Evolutionary conservation across 306 rosid genomes (phyloP).

Genomic region (Herpetospermum pedunculosum): DNA sequence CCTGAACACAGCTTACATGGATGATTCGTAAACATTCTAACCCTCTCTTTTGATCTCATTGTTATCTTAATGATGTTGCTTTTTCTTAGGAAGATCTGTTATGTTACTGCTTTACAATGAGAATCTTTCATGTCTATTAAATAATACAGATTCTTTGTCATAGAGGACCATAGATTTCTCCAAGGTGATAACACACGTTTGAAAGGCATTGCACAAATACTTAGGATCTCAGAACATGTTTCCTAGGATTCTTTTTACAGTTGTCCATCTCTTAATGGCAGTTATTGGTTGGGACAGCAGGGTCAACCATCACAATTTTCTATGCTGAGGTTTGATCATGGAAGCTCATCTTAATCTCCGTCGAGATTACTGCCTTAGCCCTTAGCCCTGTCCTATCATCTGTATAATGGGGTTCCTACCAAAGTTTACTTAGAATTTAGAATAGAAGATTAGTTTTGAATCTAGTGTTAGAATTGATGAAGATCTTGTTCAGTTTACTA

Average conservation of each 20-base stretch:
- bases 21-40: not conserved
- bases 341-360: too few species aligned
- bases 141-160: not conserved
- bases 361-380: too few species aligned
- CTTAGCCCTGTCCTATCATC: too few species aligned
- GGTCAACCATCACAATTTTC: not conserved
- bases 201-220: not conserved
- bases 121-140: not conserved
- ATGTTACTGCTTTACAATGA: not conserved
- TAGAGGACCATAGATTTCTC: slow-evolving; percentile 7
- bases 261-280: slow-evolving; percentile 6
- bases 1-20: not conserved
- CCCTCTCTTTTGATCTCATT: not conserved
- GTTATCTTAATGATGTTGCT: not conserved
- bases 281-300: not conserved
- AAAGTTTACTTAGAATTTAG: not conserved
- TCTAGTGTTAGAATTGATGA: slow-evolving; percentile 1
- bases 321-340: not conserved
- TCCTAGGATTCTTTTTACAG: slow-evolving; percentile 10
- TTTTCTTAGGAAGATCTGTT: slow-evolving; percentile 5
- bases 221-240: slow-evolving; percentile 2
- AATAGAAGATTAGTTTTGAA: not conserved
- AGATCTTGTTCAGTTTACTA: not conserved
- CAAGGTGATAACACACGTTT: not conserved
- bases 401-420: too few species aligned